Evolutionary conservation across 2,329 filamentous ascomycete species (phyloP).

Genomic region (Aphanoascus verrucosus): DNA sequence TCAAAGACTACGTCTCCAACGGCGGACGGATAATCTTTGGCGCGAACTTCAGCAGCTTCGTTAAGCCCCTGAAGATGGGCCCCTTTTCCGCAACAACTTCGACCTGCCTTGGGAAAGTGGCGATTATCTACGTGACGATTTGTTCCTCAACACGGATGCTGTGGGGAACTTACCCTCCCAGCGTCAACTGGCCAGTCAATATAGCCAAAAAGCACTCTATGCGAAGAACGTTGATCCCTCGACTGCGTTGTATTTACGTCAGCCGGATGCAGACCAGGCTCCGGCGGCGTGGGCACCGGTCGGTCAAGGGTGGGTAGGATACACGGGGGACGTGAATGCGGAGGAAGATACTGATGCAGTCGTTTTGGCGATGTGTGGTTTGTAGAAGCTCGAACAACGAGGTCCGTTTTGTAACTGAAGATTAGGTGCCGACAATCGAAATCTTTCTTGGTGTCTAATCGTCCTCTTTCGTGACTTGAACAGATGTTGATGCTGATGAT

Average conservation of each 20-base stretch:
- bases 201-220: constrained; percentile 15
- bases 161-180: not conserved
- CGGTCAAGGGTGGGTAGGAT: constrained; percentile 22
- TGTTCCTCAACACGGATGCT: constrained; percentile 17
- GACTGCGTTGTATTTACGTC: constrained; percentile 11
- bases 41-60: constrained; percentile 20
- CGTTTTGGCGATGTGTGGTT: constrained; percentile 21
- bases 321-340: constrained; percentile 24
- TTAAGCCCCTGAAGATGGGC: constrained; percentile 14
- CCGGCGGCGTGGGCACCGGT: constrained; percentile 20
- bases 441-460: too few species aligned
- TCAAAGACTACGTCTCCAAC: constrained; percentile 18
- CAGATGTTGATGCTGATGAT: too few species aligned
- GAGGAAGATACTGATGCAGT: constrained; percentile 18
- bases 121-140: constrained; percentile 17
- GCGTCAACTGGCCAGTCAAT: not conserved
- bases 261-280: constrained; percentile 16
- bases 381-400: constrained; percentile 9
- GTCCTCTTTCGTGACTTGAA: too few species aligned
- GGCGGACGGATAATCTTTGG: constrained; percentile 23
- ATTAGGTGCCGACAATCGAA: too few species aligned
- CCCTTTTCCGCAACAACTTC: constrained; percentile 18
- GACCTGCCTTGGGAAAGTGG: constrained; percentile 20
- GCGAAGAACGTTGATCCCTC: constrained; percentile 9
- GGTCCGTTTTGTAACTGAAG: too few species aligned